Conservation (phyloP, 345 rosid genomes). For the Combretum micranthum region DNA sequence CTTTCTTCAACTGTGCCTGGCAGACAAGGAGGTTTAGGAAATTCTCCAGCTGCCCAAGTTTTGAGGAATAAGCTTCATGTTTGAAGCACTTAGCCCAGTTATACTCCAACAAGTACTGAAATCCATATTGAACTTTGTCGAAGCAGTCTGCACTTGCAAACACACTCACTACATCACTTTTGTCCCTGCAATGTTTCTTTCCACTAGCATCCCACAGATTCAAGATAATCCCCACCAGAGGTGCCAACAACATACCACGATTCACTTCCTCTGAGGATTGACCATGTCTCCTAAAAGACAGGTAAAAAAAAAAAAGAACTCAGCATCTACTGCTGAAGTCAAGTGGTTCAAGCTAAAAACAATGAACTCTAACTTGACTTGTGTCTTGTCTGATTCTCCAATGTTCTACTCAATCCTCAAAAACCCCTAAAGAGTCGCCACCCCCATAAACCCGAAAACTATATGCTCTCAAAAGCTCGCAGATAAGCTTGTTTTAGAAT, state of each 20-base stretch:
- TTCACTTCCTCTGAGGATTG: slow-evolving; percentile 69
- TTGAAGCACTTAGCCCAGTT: slow-evolving; percentile 67
- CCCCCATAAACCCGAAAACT: too few species aligned
- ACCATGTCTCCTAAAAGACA: slow-evolving; percentile 70
- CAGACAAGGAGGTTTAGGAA: slow-evolving; percentile 55
- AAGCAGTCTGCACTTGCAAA: slow-evolving; percentile 89
- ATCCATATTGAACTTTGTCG: slow-evolving; percentile 62
- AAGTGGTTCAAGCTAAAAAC: slow-evolving; percentile 76
- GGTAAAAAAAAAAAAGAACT: slow-evolving; percentile 53
- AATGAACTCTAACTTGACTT: slow-evolving; percentile 71
- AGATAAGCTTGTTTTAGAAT: too few species aligned
- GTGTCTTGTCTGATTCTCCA: too few species aligned
- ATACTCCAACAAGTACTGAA: slow-evolving; percentile 73
- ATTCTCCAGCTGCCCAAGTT: slow-evolving; percentile 52
- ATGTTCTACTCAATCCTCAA: too few species aligned
- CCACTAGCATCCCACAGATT: slow-evolving; percentile 71
- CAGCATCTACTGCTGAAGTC: slow-evolving; percentile 78
- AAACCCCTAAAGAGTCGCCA: too few species aligned
- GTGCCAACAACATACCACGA: slow-evolving; percentile 77
- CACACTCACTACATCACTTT: slow-evolving; percentile 58
- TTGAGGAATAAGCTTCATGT: slow-evolving; percentile 43
- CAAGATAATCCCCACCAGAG: slow-evolving; percentile 80
- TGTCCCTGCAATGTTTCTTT: slow-evolving; percentile 25
- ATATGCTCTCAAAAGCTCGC: too few species aligned
- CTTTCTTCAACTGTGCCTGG: slow-evolving; percentile 33